These are phyloP conservation scores for Beauveria australis DNA, from an alignment of 2,329 filamentous ascomycete genomes.

Conservation along the genomic window DNA sequence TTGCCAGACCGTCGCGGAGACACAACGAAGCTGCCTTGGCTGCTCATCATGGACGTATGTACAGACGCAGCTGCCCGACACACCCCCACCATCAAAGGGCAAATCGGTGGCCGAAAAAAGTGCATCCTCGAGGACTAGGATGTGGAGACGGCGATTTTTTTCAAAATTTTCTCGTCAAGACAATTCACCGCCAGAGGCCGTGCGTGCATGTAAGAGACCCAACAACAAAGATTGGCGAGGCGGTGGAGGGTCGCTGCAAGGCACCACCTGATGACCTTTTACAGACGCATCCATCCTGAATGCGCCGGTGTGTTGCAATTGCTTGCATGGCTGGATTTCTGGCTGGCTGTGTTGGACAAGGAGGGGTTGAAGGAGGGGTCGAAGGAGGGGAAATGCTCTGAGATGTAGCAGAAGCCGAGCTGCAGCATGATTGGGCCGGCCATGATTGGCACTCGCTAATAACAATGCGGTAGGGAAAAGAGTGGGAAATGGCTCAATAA, in stretches of 20 bases:
- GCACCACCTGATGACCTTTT: not conserved
- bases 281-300: not conserved
- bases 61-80: not conserved
- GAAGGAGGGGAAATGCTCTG: not conserved
- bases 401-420: not conserved
- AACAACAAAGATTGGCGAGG: not conserved
- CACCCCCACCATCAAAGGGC: not conserved
- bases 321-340: not conserved
- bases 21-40: too few relatives aligned
- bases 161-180: too few relatives aligned
- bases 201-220: constrained; percentile 2
- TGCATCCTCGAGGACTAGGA: not conserved
- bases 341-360: not conserved
- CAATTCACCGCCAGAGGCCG: constrained; percentile 9
- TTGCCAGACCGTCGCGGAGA: not conserved
- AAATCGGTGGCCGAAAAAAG: not conserved
- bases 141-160: not conserved
- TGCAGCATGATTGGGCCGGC: not conserved
- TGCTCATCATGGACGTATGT: not conserved
- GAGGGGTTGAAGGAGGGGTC: not conserved
- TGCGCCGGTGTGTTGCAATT: not conserved
- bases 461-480: not conserved
- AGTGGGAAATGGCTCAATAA: not conserved
- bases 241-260: not conserved
- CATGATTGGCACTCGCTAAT: not conserved